Evolutionary conservation across 495 filamentous ascomycete species (phyloP), one percentile per base, ranked within the genome.

Genomic region (Cetradonia linearis): DNA sequence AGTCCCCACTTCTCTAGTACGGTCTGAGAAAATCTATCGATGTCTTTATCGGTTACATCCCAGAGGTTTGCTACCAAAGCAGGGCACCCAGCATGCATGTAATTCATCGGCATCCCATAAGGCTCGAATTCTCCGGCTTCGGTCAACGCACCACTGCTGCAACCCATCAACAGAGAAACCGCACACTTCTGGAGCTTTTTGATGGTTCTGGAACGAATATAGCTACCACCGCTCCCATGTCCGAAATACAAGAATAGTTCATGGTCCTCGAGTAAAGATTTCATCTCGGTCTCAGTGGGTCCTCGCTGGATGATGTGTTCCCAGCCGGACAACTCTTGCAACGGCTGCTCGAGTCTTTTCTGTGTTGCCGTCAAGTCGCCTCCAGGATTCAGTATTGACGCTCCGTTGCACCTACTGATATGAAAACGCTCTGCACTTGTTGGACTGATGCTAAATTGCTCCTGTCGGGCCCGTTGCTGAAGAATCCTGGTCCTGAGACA

Each of bases 1-100:
- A 98, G 68, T 16, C 93, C 93, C 93, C 93, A 98, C 58, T 83
- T 79, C 68, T 91, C 85, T 54, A 95, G 84, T 3, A 86, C 74
- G 18, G 79, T 74, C 27, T 82, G 81, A 0, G 89, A 84, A 69
- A 96, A 95, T 38, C 91, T 85, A 75, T 98, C 93, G 66, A 95
- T 93, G 69, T 98, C 93, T 64, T 86, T 86, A 66, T 98, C 93
- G 14, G 94, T 98, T 25, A 98, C 93, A 71, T 98, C 93, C 93
- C 93, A 98, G 38, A 98, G 76, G 5, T 88, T 95, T 25, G 87
- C 92, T 0, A 96, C 83, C 20, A 96, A 77, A 11, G 91, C 89
- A 3, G 88, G 85, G 56, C 79, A 81, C 8, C 91, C 92, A 0
- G 89, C 89, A 38, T 91, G 80, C 71, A 97, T 81, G 72, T 96